Conservation (phyloP, 2,329 filamentous ascomycete species). For the Clathrospora elynae region DNA sequence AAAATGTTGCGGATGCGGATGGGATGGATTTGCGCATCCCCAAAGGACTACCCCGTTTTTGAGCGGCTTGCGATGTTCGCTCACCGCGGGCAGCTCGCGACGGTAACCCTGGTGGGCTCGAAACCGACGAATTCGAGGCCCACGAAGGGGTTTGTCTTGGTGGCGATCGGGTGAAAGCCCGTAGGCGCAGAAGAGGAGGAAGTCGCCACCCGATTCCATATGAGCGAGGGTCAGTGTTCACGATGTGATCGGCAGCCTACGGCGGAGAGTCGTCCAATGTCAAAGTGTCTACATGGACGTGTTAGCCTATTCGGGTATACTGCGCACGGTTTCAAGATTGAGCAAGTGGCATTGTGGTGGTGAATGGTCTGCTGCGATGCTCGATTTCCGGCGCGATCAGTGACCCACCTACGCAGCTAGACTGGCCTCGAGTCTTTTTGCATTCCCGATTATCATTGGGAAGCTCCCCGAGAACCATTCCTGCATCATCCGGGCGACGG, state of each 20-base stretch:
- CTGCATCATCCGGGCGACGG: background rate
- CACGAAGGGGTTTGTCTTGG: conserved; percentile 1
- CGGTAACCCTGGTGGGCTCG: background rate
- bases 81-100: background rate
- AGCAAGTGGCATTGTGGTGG: background rate
- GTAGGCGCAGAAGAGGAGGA: background rate
- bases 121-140: background rate
- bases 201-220: background rate
- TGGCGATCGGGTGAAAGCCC: background rate
- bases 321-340: background rate
- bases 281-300: background rate
- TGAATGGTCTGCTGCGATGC: background rate
- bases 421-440: background rate
- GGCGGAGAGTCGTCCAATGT: background rate
- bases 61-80: background rate
- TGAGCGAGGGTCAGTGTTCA: background rate
- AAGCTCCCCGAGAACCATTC: background rate
- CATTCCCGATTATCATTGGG: background rate
- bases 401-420: background rate
- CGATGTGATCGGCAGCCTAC: background rate
- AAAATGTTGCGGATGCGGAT: background rate
- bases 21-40: conserved; percentile 2
- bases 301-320: background rate
- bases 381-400: background rate
- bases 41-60: background rate